phyloP scores from a whole-genome alignment of 228 moss, liverwort and hornwort species.

The Sphagnum fallax region DNA sequence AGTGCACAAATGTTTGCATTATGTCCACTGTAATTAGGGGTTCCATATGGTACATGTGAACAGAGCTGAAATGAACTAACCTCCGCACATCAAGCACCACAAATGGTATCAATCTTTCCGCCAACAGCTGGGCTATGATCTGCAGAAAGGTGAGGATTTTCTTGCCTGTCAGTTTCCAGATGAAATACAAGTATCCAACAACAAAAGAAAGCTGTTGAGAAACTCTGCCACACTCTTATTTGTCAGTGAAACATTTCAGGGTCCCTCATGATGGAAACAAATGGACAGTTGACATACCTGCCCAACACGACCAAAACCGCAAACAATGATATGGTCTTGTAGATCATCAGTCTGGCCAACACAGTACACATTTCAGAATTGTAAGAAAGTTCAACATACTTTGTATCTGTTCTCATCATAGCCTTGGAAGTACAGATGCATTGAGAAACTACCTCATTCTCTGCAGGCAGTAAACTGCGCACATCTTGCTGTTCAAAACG shows the following conservation, averaged over 20 bases:
- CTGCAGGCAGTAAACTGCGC: constrained; percentile 81
- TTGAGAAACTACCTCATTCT: constrained; percentile 66
- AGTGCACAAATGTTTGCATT: no score
- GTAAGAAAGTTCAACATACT: not conserved
- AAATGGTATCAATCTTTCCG: constrained; percentile 93
- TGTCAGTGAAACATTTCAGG: not conserved
- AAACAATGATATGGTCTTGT: constrained; percentile 88
- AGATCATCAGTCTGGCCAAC: constrained; percentile 92
- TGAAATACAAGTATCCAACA: no score
- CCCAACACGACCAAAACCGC: constrained; percentile 97
- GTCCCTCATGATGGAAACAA: not conserved
- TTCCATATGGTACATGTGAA: no score
- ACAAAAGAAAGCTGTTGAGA: no score
- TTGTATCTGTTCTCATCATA: not conserved
- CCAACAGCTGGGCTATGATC: constrained; percentile 95
- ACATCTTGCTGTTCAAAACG: constrained; percentile 99
- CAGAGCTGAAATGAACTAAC: constrained; percentile 19
- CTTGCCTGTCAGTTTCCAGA: not conserved
- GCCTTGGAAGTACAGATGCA: not conserved
- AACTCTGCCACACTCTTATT: not conserved
- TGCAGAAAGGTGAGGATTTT: constrained; percentile 14
- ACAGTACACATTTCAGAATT: constrained; percentile 16
- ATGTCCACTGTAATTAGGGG: no score
- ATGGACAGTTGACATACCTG: constrained; percentile 42
- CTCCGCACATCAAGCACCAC: constrained; percentile 96